A percentile compares a stretch with the other conserved stretches of the same genome.
Evolutionary conservation across 2,329 filamentous ascomycete species (phyloP).

Genomic region (Coleophoma crateriformis): DNA sequence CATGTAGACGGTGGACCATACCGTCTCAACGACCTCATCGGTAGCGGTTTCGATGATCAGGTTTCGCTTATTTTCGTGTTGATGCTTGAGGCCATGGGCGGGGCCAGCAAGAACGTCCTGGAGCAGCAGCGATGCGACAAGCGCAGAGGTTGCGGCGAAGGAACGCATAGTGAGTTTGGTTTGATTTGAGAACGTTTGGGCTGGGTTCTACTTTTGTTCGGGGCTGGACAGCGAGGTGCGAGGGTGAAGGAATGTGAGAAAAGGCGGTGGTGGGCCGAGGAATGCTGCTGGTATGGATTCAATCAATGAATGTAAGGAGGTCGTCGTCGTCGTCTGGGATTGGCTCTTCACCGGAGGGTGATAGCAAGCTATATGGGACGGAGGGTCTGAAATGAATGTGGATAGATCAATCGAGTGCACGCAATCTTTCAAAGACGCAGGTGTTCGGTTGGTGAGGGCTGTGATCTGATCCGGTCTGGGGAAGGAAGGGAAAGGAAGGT

Average conservation of each 20-base stretch:
- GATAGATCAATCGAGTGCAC: not conserved
- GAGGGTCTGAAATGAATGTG: conserved; percentile 1
- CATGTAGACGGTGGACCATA: conserved; percentile 9
- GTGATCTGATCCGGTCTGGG: not conserved
- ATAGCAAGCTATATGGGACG: not conserved
- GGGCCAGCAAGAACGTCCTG: conserved; percentile 18
- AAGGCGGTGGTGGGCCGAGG: not conserved
- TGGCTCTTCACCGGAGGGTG: not conserved
- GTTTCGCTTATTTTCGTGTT: conserved; percentile 6
- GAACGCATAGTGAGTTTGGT: conserved; percentile 17
- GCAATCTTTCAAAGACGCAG: conserved; percentile 11
- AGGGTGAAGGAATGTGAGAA: not conserved
- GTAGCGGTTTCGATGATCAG: conserved; percentile 16
- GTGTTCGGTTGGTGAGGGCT: not conserved
- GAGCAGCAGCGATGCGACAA: conserved; percentile 25
- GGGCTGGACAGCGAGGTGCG: not conserved
- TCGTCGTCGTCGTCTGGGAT: not conserved
- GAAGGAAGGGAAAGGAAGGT: not conserved
- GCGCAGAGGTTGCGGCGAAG: conserved; percentile 15
- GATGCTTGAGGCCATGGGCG: conserved; percentile 9
- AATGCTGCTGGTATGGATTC: conserved; percentile 5
- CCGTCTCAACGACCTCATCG: conserved; percentile 10
- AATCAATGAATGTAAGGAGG: conserved; percentile 11
- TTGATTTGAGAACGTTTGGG: not conserved
- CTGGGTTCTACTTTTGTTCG: not conserved